Conservation (phyloP, 106 monocot genomes). For the Iris macrosiphon region DNA sequence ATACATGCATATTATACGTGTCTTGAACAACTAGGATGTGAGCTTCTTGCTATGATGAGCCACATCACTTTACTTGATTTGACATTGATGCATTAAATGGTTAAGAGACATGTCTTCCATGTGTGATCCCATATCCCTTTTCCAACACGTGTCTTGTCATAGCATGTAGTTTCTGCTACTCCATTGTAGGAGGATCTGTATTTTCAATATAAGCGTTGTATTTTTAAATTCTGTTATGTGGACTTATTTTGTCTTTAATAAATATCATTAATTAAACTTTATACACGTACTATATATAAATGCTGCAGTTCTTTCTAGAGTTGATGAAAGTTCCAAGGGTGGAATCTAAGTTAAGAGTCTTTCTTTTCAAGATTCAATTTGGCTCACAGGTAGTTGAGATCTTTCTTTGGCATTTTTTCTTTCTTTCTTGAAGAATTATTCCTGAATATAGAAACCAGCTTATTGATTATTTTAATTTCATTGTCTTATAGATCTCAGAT, state of each 20-base stretch:
- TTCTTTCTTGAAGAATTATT: background rate
- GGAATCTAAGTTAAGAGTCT: conserved; percentile 56
- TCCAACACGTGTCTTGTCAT: too few species aligned
- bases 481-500: conserved; percentile 56
- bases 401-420: background rate
- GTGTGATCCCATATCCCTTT: too few species aligned
- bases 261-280: background rate
- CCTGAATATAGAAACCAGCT: conserved; percentile 6
- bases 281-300: background rate
- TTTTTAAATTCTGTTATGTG: conserved; percentile 8
- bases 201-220: conserved; percentile 8
- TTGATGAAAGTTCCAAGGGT: conserved; percentile 70
- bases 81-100: too few species aligned
- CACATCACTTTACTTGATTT: too few species aligned
- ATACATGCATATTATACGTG: too few species aligned
- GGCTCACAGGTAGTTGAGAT: conserved; percentile 34
- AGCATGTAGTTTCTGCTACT: conserved; percentile 10
- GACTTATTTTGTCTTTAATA: background rate
- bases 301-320: conserved; percentile 59
- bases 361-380: conserved; percentile 65
- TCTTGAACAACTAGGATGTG: too few species aligned
- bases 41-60: too few species aligned
- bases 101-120: too few species aligned
- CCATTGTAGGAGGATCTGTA: conserved; percentile 8
- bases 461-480: background rate